phyloP scores from a whole-genome alignment of 352 stramenopile genomes.

The Phytophthora palmivora region DNA sequence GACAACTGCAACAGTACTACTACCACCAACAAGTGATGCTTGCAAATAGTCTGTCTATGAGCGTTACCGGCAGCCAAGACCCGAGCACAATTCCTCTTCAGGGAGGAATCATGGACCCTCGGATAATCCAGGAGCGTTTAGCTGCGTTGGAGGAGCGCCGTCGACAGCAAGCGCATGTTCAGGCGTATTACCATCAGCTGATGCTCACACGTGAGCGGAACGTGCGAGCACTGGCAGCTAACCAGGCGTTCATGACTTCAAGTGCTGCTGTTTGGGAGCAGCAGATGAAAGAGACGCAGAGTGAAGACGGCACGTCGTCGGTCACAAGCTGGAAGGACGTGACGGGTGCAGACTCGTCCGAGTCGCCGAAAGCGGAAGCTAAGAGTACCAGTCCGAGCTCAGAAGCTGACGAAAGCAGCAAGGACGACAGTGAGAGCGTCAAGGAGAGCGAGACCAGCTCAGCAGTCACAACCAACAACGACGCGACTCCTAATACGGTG shows the following conservation, averaged over 20 bases:
- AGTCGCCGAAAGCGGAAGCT: constrained; percentile 10
- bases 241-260: constrained; percentile 51
- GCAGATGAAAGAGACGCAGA: constrained; percentile 38
- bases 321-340: constrained; percentile 44
- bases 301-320: constrained; percentile 22
- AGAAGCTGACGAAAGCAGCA: constrained; percentile 19
- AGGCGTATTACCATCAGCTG: constrained; percentile 65
- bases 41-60: constrained; percentile 40
- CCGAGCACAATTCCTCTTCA: constrained; percentile 36
- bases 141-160: constrained; percentile 61
- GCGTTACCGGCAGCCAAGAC: constrained; percentile 24
- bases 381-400: constrained; percentile 3
- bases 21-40: constrained; percentile 75
- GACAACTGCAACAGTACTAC: constrained; percentile 69
- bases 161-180: constrained; percentile 55
- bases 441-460: constrained; percentile 33
- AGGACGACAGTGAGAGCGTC: constrained; percentile 12
- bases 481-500: constrained; percentile 25
- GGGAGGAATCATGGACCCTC: constrained; percentile 63
- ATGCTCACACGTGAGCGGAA: constrained; percentile 60
- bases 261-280: constrained; percentile 55
- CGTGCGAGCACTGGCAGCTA: constrained; percentile 52
- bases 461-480: constrained; percentile 10
- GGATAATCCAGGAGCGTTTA: constrained; percentile 66
- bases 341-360: constrained; percentile 19